Conservation (phyloP, 306 rosid genomes). For the Sphenostylis stenocarpa region DNA sequence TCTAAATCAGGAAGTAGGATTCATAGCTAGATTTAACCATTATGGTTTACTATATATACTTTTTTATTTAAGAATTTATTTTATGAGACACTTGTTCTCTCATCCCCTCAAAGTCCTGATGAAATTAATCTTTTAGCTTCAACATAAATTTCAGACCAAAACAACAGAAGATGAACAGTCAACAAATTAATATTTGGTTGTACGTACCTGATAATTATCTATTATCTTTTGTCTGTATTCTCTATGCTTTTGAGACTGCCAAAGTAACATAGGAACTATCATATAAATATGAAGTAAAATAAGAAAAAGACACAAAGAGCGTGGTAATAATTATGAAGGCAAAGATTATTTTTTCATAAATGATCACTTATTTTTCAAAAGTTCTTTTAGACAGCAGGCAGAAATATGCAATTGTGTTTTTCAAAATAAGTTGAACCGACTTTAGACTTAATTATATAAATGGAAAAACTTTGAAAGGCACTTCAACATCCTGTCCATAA, state of each 20-base stretch:
- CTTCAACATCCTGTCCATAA: neutral
- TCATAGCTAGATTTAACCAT: neutral
- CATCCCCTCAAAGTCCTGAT: conserved; percentile 3
- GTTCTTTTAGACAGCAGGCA: neutral
- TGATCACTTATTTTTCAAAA: neutral
- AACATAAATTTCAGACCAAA: conserved; percentile 21
- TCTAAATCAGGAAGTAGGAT: neutral
- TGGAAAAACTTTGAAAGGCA: conserved; percentile 12
- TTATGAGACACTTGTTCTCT: conserved; percentile 8
- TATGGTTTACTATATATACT: neutral
- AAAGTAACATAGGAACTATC: conserved; percentile 27
- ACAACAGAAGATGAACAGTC: neutral
- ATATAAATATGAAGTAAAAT: neutral
- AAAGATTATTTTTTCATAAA: neutral
- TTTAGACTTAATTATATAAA: too few species aligned
- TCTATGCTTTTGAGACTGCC: conserved; percentile 75
- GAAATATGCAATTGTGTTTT: neutral
- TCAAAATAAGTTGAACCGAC: neutral
- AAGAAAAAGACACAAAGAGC: neutral
- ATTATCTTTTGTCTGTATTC: conserved; percentile 82
- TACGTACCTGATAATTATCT: conserved; percentile 70
- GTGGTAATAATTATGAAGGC: neutral
- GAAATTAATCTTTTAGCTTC: neutral
- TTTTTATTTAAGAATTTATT: conserved; percentile 18
- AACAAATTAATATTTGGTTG: neutral